Base-by-base conservation (phyloP, 495 filamentous ascomycete species). In the Chaetomium tenue region DNA sequence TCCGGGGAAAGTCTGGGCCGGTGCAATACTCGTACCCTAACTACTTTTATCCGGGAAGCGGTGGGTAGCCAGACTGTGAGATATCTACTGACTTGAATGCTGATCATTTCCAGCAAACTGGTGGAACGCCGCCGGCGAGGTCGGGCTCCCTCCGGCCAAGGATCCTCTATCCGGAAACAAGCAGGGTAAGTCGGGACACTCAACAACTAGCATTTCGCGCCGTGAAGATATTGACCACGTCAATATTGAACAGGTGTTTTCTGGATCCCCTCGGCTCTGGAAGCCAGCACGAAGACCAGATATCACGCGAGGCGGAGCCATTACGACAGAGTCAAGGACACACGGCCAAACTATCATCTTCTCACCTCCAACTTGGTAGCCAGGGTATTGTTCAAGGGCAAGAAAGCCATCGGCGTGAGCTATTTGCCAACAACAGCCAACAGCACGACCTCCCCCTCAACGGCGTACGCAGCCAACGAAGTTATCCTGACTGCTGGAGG, bases 401-500 rank as follows among this genome's bases (percentile, higher is more conserved):
- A 76, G 33, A 60, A 70, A 46, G 74, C 74, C 42, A 64, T 65
- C 63, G 71, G 73, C 8, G 72, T 75, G 5, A 62, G 69, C 28
- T 72, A 70, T 46, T 33, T 74, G 11, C 61, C 74, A 2, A 69
- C 68, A 13, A 60, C 57, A 7, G 68, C 69, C 23, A 63, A 63
- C 16, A 60, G 53, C 8, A 55, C 47, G 2, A 46, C 26, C 56
- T 30, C 13, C 39, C 13, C 39, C 18, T 44, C 64, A 4, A 72
- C 47, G 9, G 73, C 75, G 1, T 74, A 72, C 40, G 81, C 78
- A 2, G 67, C 69, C n/a, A 74, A 76, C 54, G 83, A 87, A 65
- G 82, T 87, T 39, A 81, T 87, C 61, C 60, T 87, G 16, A 78
- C 83, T 11, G 84, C 84, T 1, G 86, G 86, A 16, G 76, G 81